Evolutionary conservation across 306 rosid genomes (phyloP).

Genomic region (Neltuma alba): DNA sequence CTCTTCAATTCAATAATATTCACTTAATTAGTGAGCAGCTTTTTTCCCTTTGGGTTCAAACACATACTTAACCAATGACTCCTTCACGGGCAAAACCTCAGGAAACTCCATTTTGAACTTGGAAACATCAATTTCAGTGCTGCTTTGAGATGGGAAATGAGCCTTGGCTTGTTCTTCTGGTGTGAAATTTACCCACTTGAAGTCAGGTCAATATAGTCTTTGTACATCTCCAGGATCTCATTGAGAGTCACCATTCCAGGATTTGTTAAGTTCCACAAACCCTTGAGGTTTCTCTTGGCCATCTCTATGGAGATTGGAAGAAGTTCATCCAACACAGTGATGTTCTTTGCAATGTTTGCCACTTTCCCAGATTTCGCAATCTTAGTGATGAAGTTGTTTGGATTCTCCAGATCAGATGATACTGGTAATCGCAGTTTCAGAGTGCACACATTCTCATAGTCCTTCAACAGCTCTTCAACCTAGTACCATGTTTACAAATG

Average conservation of each 20-base stretch:
- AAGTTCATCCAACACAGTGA: conserved; percentile 30
- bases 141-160: conserved; percentile 2
- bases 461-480: conserved; percentile 30
- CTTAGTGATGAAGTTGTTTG: conserved; percentile 33
- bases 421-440: conserved; percentile 5
- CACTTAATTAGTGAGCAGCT: neutral
- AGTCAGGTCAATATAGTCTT: conserved; percentile 1
- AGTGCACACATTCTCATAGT: conserved; percentile 22
- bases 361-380: conserved; percentile 20
- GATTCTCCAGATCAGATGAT: conserved; percentile 18
- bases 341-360: conserved; percentile 23
- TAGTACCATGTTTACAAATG: neutral
- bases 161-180: conserved; percentile 1
- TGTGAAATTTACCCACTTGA: conserved; percentile 23
- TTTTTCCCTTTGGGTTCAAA: conserved; percentile 51
- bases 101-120: conserved; percentile 61
- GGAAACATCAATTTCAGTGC: conserved; percentile 41
- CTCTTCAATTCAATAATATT: neutral
- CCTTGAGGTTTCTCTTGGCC: conserved; percentile 31
- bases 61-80: conserved; percentile 54
- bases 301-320: conserved; percentile 24
- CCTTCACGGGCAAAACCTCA: conserved; percentile 47
- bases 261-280: conserved; percentile 28
- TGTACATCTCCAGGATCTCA: conserved; percentile 33
- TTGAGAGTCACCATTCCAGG: conserved; percentile 24